Percentiles rank a stretch among this genome's conserved stretches.
Evolutionary conservation across 371 early-diverging fungal species (phyloP).

Genomic region (Saksenaea vasiformis): DNA sequence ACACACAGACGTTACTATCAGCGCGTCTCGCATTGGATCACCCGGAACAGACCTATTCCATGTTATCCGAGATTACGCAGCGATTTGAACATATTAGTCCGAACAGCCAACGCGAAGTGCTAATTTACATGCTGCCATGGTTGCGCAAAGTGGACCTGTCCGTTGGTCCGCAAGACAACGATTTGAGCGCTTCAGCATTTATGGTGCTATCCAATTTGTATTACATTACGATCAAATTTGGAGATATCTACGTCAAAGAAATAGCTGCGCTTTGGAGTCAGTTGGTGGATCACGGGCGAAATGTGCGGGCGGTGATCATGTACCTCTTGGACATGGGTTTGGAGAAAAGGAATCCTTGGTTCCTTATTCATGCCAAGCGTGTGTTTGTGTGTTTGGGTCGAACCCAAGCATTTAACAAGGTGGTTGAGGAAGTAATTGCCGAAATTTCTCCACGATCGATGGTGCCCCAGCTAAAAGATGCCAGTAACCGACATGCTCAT

Average conservation of each 20-base stretch:
- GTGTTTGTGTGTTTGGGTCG: conserved; percentile 81
- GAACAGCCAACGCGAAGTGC: conserved; percentile 66
- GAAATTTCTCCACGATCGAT: conserved; percentile 79
- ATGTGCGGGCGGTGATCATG: conserved; percentile 71
- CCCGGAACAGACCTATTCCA: conserved; percentile 69
- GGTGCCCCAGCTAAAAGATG: conserved; percentile 66
- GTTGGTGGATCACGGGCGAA: conserved; percentile 68
- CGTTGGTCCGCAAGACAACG: conserved; percentile 48
- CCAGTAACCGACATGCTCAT: conserved; percentile 41
- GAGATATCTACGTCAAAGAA: conserved; percentile 76
- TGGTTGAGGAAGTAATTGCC: conserved; percentile 67
- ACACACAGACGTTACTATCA: conserved; percentile 73
- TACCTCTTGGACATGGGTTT: conserved; percentile 75
- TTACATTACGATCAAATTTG: conserved; percentile 83
- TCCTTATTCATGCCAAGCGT: conserved; percentile 78
- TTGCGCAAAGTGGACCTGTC: conserved; percentile 73
- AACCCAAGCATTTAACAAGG: conserved; percentile 58
- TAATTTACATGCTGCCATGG: conserved; percentile 87
- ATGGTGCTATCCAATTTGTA: conserved; percentile 82
- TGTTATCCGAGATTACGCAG: conserved; percentile 80
- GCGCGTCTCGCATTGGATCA: conserved; percentile 68
- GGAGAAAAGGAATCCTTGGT: conserved; percentile 77
- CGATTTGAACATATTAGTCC: conserved; percentile 73
- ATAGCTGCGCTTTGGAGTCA: conserved; percentile 84
- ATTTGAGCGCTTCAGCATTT: conserved; percentile 58